phyloP scores from a whole-genome alignment of 768 basidiomycete genomes.

The Rhizopogon roseolus region DNA sequence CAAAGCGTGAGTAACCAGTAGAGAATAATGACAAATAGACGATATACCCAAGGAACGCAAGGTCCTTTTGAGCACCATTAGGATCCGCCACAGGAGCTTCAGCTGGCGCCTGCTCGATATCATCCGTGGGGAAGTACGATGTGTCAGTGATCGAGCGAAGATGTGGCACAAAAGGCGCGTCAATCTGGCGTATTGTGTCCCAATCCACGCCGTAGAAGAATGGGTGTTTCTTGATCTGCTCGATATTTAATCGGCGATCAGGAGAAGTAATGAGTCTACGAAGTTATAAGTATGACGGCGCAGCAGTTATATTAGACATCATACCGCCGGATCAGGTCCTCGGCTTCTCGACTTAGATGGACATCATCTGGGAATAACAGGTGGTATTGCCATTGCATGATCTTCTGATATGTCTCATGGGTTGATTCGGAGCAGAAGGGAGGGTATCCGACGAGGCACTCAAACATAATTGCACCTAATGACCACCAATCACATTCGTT shows the following conservation, averaged over 20 bases:
- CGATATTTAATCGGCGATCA: slow-evolving; percentile 72
- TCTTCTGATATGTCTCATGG: slow-evolving; percentile 97
- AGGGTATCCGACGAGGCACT: slow-evolving; percentile 95
- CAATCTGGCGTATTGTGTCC: slow-evolving; percentile 80
- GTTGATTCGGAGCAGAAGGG: slow-evolving; percentile 96
- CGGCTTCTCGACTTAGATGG: slow-evolving; percentile 85
- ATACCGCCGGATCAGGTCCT: slow-evolving; percentile 82
- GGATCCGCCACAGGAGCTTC: slow-evolving; percentile 34
- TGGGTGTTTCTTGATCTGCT: slow-evolving; percentile 86
- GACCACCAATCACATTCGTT: slow-evolving; percentile 99
- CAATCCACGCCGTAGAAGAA: slow-evolving; percentile 98
- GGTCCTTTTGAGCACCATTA: slow-evolving; percentile 45
- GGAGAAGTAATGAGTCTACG: slow-evolving; percentile 77
- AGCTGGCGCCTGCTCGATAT: slow-evolving; percentile 72
- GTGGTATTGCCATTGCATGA: slow-evolving; percentile 88
- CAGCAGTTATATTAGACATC: slow-evolving; percentile 12
- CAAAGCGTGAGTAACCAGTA: slow-evolving; percentile 1
- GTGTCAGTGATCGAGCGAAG: slow-evolving; percentile 92
- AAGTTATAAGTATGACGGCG: background rate
- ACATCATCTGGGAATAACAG: slow-evolving; percentile 92
- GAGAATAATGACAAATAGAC: background rate
- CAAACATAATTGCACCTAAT: slow-evolving; percentile 97
- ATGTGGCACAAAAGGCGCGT: slow-evolving; percentile 95
- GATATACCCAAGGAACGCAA: slow-evolving; percentile 63
- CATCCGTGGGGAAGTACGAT: slow-evolving; percentile 97